Evolutionary conservation across 495 filamentous ascomycete genomes (phyloP), one percentile per base, ranked within the genome.

Genomic region (Hypoxylon lienhwacheense): DNA sequence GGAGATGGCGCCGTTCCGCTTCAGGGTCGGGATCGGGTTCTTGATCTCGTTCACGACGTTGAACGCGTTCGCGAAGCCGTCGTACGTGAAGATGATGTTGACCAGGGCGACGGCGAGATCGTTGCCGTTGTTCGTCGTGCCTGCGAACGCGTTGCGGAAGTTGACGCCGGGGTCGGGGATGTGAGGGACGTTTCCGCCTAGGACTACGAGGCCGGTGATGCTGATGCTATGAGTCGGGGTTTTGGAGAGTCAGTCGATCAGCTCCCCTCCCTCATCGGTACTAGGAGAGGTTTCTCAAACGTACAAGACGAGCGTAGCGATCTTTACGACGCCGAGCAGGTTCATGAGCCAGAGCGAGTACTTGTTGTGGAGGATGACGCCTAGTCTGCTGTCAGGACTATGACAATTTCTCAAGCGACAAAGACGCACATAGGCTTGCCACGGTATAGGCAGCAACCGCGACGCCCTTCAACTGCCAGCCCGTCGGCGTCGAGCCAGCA

Each of bases 1-100:
- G 0, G 83, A 77, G 0, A 77, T 44, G 5, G 74, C 63, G 11
- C 76, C 78, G 58, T 77, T 80, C 62, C 75, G 78, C 66, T 82
- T 83, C 43, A 83, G 67, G 1, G 53, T 63, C 2, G 46, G 61
- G 7, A 61, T 58, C 5, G 70, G 47, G 29, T 79, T 74, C 64
- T 78, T 82, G 48, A 86, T 77, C 65, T 88, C 85, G 49, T 85
- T 85, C 32, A 85, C 81, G 12, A 88, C 70, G 44, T 81, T 80
- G 59, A 86, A 85, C 0, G 83, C 81, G 55, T 86, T 86, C 28
- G 70, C 61, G 40, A 80, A 88, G 0, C 85, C 84, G 0, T 72
- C 60, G 55, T 86, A 88, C 0, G 84, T 78, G 53, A 85, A 86
- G 24, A 84, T 77, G 26, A 88, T 76, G 37, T 81, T 82, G 51